phyloP scores from a whole-genome alignment of 345 rosid genomes.

The Pseudoturritis turrita region DNA sequence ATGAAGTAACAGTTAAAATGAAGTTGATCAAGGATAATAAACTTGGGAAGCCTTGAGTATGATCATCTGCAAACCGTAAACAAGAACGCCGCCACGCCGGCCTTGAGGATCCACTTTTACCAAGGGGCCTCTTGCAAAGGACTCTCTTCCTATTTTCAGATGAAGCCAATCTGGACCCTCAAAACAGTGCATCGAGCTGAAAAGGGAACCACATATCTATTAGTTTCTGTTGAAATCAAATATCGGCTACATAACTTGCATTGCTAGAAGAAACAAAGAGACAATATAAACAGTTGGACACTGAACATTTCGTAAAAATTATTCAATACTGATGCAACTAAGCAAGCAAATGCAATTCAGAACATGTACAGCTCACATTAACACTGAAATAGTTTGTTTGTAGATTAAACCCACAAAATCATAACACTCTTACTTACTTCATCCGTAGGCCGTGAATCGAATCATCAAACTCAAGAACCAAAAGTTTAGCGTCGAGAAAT shows the following conservation, averaged over 20 bases:
- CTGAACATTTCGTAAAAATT: background rate
- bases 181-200: conserved; percentile 99
- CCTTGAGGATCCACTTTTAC: conserved; percentile 98
- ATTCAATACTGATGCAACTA: background rate
- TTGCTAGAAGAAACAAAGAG: background rate
- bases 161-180: conserved; percentile 96
- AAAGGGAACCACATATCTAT: conserved; percentile 23
- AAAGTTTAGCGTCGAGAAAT: conserved; percentile 75
- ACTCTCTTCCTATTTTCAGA: conserved; percentile 92
- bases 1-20: background rate
- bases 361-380: background rate
- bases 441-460: conserved; percentile 76
- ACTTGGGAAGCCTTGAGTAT: conserved; percentile 97
- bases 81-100: conserved; percentile 88
- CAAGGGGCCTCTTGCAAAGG: conserved; percentile 78
- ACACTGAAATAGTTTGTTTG: background rate
- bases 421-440: conserved; percentile 48
- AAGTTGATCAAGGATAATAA: conserved; percentile 20
- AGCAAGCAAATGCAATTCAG: background rate
- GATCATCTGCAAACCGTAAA: conserved; percentile 94
- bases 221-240: background rate
- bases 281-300: conserved; percentile 1
- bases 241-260: background rate
- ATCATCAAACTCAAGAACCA: conserved; percentile 90
- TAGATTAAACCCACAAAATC: background rate